Evolutionary conservation across 257 asterid genomes (phyloP).

Genomic region (Phtheirospermum japonicum): DNA sequence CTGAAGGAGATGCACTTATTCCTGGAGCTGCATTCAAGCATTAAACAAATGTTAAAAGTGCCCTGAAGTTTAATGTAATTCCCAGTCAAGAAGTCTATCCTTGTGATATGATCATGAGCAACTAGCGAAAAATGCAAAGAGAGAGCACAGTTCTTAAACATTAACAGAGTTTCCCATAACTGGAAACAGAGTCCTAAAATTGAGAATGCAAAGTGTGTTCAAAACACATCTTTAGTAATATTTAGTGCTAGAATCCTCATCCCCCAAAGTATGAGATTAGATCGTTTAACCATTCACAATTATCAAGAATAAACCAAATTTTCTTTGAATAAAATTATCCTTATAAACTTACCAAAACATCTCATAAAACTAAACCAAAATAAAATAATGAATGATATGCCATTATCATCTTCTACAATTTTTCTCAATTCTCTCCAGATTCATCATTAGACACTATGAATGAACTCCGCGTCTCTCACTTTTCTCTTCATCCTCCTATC

Average conservation of each 20-base stretch:
- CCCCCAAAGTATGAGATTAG: neutral
- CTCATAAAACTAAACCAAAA: constrained; percentile 1
- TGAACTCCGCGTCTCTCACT: neutral
- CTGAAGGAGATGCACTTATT: constrained; percentile 86
- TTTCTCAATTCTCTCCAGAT: neutral
- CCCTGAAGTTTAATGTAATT: constrained; percentile 9
- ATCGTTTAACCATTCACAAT: neutral
- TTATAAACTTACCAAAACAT: neutral
- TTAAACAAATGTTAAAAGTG: constrained; percentile 1
- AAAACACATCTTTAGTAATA: neutral
- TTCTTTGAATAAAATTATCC: neutral
- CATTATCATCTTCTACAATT: neutral
- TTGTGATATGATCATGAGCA: neutral
- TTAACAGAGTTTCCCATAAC: neutral
- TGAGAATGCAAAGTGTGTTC: neutral
- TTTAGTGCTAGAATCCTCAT: neutral
- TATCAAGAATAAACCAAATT: neutral
- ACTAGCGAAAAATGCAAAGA: neutral
- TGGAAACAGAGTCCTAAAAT: neutral
- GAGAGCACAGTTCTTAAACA: neutral
- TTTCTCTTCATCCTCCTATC: neutral
- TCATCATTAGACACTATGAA: neutral
- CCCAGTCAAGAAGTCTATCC: neutral
- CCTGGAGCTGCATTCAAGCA: constrained; percentile 69
- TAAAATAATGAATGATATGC: neutral